Evolutionary conservation across 495 filamentous ascomycete genomes (phyloP).

Genomic region (Aspergillus wentii): DNA sequence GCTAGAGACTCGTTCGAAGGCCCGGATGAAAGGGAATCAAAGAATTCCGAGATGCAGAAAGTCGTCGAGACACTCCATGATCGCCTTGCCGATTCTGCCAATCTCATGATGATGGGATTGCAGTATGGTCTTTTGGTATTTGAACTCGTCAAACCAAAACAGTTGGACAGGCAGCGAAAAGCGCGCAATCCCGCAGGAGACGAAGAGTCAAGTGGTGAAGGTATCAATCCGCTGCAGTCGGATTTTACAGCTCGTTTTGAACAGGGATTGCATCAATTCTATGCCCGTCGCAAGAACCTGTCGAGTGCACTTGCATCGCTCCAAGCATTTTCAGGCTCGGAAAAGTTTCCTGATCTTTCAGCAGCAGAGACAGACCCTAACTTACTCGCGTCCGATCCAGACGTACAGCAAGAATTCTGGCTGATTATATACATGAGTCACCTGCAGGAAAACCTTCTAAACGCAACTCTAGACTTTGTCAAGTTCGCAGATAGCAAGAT

Average conservation of each 20-base stretch:
- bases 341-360: conserved; percentile 10
- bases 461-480: conserved; percentile 44
- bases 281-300: conserved; percentile 16
- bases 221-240: conserved; percentile 9
- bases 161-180: conserved; percentile 16
- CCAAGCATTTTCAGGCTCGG: conserved; percentile 22
- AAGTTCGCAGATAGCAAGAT: conserved; percentile 53
- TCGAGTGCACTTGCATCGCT: conserved; percentile 20
- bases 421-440: conserved; percentile 32
- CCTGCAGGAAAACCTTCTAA: conserved; percentile 27
- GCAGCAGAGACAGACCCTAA: neutral
- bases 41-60: conserved; percentile 28
- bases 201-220: conserved; percentile 23
- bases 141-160: conserved; percentile 21
- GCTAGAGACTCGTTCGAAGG: conserved; percentile 16
- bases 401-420: conserved; percentile 29
- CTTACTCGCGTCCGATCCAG: conserved; percentile 11
- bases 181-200: conserved; percentile 7
- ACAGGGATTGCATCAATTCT: conserved; percentile 11
- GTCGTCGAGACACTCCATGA: conserved; percentile 58
- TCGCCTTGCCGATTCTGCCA: conserved; percentile 49
- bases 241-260: conserved; percentile 19
- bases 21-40: conserved; percentile 26
- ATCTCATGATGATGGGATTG: conserved; percentile 22
- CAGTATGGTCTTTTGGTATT: conserved; percentile 22